phyloP scores from a whole-genome alignment of 495 filamentous ascomycete genomes.

The Symbiotaphrina buchneri region DNA sequence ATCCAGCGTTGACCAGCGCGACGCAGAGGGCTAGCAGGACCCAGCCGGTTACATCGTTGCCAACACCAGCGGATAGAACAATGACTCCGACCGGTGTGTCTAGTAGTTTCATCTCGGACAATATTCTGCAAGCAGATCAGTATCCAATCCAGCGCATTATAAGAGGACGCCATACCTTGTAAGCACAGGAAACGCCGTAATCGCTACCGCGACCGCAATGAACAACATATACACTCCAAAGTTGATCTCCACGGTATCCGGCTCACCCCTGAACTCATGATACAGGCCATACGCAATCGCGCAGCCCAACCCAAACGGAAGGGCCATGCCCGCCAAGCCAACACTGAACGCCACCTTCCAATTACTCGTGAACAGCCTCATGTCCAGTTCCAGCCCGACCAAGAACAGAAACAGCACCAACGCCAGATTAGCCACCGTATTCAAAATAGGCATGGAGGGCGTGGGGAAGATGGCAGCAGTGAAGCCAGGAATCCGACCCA shows the following conservation, averaged over 20 bases:
- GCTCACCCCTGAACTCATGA: constrained; percentile 47
- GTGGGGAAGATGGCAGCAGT: constrained; percentile 52
- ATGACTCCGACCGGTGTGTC: constrained; percentile 72
- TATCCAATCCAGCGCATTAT: background rate
- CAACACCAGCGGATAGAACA: constrained; percentile 79
- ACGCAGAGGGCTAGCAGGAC: constrained; percentile 86
- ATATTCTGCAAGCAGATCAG: constrained; percentile 49
- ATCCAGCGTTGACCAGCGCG: constrained; percentile 73
- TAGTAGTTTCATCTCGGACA: constrained; percentile 81
- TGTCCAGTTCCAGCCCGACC: constrained; percentile 79
- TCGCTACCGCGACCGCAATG: constrained; percentile 83
- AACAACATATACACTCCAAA: constrained; percentile 83
- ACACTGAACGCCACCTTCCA: constrained; percentile 73
- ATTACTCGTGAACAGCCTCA: constrained; percentile 65
- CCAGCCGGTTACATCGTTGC: constrained; percentile 93
- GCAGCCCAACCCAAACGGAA: constrained; percentile 50
- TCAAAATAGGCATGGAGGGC: constrained; percentile 49
- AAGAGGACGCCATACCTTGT: no score
- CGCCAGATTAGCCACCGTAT: constrained; percentile 73
- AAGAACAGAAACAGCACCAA: constrained; percentile 82
- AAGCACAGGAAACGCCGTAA: constrained; percentile 37
- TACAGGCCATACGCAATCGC: constrained; percentile 79
- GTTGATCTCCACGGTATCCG: constrained; percentile 32
- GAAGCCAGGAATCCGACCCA: constrained; percentile 72
- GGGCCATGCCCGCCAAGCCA: constrained; percentile 60